A percentile compares a stretch with the other conserved stretches of the same genome.
Evolutionary conservation across 768 basidiomycete species (phyloP).

Genomic region (Boletus reticuloceps): DNA sequence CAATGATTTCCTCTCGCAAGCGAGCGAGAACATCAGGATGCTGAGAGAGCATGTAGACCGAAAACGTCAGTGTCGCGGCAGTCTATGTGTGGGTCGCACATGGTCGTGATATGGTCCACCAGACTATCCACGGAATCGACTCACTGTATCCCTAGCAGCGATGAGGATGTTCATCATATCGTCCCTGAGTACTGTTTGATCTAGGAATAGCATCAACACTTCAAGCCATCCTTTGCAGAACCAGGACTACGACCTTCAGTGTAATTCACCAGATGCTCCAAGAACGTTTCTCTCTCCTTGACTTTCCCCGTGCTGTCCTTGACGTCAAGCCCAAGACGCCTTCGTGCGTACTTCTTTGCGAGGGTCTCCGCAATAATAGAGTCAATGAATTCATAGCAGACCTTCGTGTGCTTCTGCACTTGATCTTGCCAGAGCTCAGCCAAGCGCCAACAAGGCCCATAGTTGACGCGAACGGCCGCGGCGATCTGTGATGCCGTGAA

Average conservation of each 20-base stretch:
- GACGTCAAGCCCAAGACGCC: slow-evolving; percentile 1
- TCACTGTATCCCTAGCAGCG: slow-evolving; percentile 44
- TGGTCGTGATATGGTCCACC: not conserved
- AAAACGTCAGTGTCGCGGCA: slow-evolving; percentile 35
- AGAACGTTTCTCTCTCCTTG: slow-evolving; percentile 42
- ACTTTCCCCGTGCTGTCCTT: slow-evolving; percentile 17
- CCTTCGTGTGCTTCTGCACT: slow-evolving; percentile 36
- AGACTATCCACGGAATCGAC: not conserved
- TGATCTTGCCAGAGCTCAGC: slow-evolving; percentile 42
- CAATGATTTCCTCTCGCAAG: slow-evolving; percentile 55
- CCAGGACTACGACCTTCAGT: slow-evolving; percentile 43
- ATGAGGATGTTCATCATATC: slow-evolving; percentile 29
- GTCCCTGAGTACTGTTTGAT: slow-evolving; percentile 22
- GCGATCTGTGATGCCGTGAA: slow-evolving; percentile 38
- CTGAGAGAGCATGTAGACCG: slow-evolving; percentile 47
- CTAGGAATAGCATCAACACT: slow-evolving; percentile 11
- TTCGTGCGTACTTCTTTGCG: slow-evolving; percentile 29
- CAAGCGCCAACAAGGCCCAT: slow-evolving; percentile 45
- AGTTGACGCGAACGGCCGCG: slow-evolving; percentile 31
- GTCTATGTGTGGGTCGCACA: slow-evolving; percentile 15
- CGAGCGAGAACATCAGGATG: slow-evolving; percentile 46
- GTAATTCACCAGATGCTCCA: slow-evolving; percentile 53
- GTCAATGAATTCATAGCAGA: slow-evolving; percentile 46
- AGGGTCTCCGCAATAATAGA: slow-evolving; percentile 46
- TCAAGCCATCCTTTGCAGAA: not conserved